Conservation (phyloP, 169 alveolate genomes). For the Perkinsus chesapeaki region DNA sequence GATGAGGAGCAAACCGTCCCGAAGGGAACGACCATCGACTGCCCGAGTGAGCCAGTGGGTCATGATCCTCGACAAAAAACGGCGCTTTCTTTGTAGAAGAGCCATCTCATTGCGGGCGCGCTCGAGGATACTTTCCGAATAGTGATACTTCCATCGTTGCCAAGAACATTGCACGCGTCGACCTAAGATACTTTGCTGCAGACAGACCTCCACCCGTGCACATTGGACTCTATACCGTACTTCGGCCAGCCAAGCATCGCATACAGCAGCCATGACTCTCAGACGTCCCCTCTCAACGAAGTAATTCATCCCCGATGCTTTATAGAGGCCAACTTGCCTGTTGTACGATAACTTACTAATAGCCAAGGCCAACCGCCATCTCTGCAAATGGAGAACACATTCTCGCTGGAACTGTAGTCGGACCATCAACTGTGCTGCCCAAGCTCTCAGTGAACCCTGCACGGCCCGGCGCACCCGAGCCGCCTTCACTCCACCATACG, state of each 20-base stretch:
- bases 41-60: neutral
- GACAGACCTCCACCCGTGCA: neutral
- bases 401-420: neutral
- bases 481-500: neutral
- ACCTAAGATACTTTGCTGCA: neutral
- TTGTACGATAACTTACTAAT: neutral
- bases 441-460: neutral
- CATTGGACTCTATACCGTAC: neutral
- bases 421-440: neutral
- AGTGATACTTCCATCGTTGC: neutral
- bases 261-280: neutral
- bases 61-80: neutral
- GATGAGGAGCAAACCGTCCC: neutral
- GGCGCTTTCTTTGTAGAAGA: neutral
- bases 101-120: neutral
- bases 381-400: neutral
- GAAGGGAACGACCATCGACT: neutral
- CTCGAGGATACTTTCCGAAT: neutral
- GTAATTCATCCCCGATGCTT: neutral
- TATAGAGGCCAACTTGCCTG: neutral
- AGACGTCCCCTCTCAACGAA: neutral
- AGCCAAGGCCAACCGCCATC: neutral
- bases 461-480: neutral
- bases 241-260: neutral
- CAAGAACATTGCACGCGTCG: neutral